These are phyloP conservation scores for Penicillium sclerotiorum DNA, from an alignment of 2,329 filamentous ascomycete genomes.

Conservation along the genomic window DNA sequence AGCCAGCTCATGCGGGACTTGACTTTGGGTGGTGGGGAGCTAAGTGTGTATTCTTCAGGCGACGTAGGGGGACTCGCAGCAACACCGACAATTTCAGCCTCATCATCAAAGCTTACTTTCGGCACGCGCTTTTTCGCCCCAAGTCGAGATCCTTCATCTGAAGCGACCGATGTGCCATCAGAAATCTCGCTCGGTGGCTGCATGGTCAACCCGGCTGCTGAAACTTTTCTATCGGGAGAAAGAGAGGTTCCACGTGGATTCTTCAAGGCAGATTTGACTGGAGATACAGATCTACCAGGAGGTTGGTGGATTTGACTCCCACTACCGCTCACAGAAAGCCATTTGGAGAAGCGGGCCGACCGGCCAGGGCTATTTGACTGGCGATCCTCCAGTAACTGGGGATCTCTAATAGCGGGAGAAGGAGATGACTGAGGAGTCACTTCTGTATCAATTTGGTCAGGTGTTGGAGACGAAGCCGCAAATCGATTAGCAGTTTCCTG, in stretches of 20 bases:
- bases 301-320: slow-evolving; percentile 59
- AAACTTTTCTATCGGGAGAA: slow-evolving; percentile 36
- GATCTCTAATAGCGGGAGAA: slow-evolving; percentile 14
- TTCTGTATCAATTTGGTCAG: slow-evolving; percentile 19
- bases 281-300: slow-evolving; percentile 61
- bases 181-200: slow-evolving; percentile 57
- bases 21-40: slow-evolving; percentile 37
- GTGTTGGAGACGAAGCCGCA: slow-evolving; percentile 11
- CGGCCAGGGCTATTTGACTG: slow-evolving; percentile 53
- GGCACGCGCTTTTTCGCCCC: slow-evolving; percentile 55
- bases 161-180: slow-evolving; percentile 56
- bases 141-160: slow-evolving; percentile 45
- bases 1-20: slow-evolving; percentile 40
- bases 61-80: slow-evolving; percentile 46
- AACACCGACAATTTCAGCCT: slow-evolving; percentile 52
- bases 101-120: slow-evolving; percentile 71
- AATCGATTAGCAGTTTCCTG: slow-evolving; percentile 6
- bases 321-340: slow-evolving; percentile 51
- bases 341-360: slow-evolving; percentile 60
- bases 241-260: slow-evolving; percentile 51
- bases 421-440: slow-evolving; percentile 24
- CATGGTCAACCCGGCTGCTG: slow-evolving; percentile 23
- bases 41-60: slow-evolving; percentile 41
- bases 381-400: slow-evolving; percentile 25
- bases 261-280: slow-evolving; percentile 65